Percentiles rank a stretch among this genome's conserved stretches.
Evolutionary conservation across 306 rosid genomes (phyloP).

Genomic region (Vigna unguiculata): DNA sequence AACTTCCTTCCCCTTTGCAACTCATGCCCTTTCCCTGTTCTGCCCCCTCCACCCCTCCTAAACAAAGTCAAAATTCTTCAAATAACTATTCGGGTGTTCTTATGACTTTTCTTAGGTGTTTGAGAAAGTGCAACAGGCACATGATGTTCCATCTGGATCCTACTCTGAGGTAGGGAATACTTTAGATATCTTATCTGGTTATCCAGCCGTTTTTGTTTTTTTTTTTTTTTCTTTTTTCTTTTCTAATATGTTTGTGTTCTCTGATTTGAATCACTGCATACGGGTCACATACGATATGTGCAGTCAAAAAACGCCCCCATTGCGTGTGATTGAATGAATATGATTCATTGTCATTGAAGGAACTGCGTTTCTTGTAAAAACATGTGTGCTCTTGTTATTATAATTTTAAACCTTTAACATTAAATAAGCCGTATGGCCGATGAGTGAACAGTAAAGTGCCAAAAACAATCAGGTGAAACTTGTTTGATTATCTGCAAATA

Average conservation of each 20-base stretch:
- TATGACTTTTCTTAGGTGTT: constrained; percentile 68
- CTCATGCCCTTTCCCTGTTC: not conserved
- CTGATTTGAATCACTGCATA: constrained; percentile 38
- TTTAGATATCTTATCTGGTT: constrained; percentile 17
- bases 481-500: too few relatives aligned
- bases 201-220: not conserved
- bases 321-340: not conserved
- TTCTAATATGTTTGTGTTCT: not conserved
- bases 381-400: not conserved
- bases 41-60: not conserved
- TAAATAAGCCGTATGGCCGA: constrained; percentile 7
- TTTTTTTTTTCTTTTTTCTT: not conserved
- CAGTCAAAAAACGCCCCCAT: constrained; percentile 6
- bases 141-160: constrained; percentile 96
- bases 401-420: constrained; percentile 18
- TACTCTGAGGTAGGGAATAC: constrained; percentile 76
- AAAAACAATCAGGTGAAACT: too few relatives aligned
- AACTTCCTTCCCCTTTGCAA: constrained; percentile 19
- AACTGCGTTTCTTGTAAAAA: constrained; percentile 23
- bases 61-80: not conserved
- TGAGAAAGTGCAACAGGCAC: constrained; percentile 95
- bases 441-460: constrained; percentile 5
- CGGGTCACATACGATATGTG: constrained; percentile 2
- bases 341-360: constrained; percentile 24
- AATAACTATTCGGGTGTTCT: constrained; percentile 24